Evolutionary conservation across 345 rosid genomes (phyloP).

Genomic region (Capsella bursapastoris): DNA sequence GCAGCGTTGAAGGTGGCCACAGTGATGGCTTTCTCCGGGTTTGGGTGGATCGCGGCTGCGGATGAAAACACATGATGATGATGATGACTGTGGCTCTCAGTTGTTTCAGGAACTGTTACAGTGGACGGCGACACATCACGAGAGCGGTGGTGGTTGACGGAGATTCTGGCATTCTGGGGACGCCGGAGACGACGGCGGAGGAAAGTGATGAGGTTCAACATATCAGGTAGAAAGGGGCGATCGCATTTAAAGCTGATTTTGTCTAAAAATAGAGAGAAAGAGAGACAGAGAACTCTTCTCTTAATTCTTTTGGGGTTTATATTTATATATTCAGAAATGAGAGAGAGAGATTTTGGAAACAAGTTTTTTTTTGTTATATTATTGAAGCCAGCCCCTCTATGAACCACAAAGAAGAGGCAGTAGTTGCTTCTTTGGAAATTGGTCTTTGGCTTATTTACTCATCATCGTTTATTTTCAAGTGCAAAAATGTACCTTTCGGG

Average conservation of each 20-base stretch:
- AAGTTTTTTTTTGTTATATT: too few species aligned
- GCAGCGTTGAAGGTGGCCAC: constrained; percentile 92
- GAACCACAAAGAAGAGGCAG: too few species aligned
- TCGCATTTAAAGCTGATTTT: constrained; percentile 23
- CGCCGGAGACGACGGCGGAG: constrained; percentile 72
- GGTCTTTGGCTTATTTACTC: constrained; percentile 14
- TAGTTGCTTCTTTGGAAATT: constrained; percentile 17
- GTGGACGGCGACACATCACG: constrained; percentile 24
- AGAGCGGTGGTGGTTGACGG: constrained; percentile 46
- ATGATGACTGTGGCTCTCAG: neutral
- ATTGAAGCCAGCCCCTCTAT: too few species aligned
- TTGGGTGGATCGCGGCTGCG: constrained; percentile 42
- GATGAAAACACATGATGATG: constrained; percentile 39
- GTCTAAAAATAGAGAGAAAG: constrained; percentile 8
- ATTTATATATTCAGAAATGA: neutral
- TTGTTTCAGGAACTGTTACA: neutral
- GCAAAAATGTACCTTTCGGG: too few species aligned
- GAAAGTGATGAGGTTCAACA: constrained; percentile 67
- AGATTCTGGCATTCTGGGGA: constrained; percentile 52
- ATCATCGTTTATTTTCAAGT: neutral
- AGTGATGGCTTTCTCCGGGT: constrained; percentile 56
- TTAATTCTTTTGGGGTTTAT: neutral
- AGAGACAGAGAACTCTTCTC: neutral
- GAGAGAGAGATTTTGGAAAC: constrained; percentile 12
- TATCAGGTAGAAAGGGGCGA: constrained; percentile 37